Evolutionary conservation across 176 grass and related monocot species (phyloP).

Genomic region (Dendrocalamus sinicus): DNA sequence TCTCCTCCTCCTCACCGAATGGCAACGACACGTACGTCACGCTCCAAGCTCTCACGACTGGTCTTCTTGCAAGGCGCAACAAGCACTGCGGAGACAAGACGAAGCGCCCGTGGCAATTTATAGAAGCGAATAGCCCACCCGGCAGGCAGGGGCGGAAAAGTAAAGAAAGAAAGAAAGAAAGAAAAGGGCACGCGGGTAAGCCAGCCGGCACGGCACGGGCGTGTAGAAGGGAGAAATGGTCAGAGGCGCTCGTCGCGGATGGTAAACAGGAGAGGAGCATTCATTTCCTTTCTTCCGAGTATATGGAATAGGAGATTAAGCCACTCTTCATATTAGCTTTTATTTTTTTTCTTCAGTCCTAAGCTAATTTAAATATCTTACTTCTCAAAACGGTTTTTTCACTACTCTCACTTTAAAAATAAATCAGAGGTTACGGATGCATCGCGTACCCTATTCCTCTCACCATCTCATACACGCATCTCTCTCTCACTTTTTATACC

Average conservation of each 20-base stretch:
- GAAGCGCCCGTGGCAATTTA: neutral
- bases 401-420: too few relatives aligned
- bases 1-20: neutral
- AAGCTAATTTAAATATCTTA: too few relatives aligned
- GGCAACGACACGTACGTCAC: neutral
- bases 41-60: neutral
- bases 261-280: neutral
- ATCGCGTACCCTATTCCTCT: too few relatives aligned
- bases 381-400: too few relatives aligned
- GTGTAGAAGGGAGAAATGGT: constrained; percentile 50
- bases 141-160: neutral
- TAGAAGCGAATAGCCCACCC: neutral
- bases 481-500: too few relatives aligned
- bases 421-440: too few relatives aligned
- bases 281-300: neutral
- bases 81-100: neutral
- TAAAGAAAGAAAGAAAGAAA: neutral
- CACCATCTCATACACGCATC: too few relatives aligned
- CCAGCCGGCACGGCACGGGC: neutral
- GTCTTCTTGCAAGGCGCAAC: neutral
- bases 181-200: neutral
- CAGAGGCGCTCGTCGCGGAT: neutral
- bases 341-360: too few relatives aligned
- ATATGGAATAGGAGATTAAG: too few relatives aligned
- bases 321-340: too few relatives aligned